A percentile compares a stretch with the other conserved stretches of the same genome.
Evolutionary conservation across 2,329 filamentous ascomycete species (phyloP).

Genomic region (Diaporthe capsici): DNA sequence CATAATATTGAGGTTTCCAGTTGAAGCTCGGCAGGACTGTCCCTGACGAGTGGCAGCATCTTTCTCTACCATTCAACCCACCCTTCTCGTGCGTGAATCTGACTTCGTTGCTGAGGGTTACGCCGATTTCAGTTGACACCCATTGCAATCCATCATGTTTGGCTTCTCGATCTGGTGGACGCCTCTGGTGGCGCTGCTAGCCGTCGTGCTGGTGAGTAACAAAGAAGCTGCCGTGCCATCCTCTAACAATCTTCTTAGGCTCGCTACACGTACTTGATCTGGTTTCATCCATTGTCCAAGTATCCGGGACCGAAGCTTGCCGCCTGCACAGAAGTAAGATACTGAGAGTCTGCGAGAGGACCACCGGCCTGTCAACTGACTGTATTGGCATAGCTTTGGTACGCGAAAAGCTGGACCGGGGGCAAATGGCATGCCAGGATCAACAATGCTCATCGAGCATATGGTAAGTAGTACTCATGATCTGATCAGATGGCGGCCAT

Average conservation of each 20-base stretch:
- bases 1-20: neutral
- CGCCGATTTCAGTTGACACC: no score
- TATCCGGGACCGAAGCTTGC: slow-evolving; percentile 44
- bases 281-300: slow-evolving; percentile 44
- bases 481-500: no score
- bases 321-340: slow-evolving; percentile 43
- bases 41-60: neutral
- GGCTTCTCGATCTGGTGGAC: slow-evolving; percentile 9
- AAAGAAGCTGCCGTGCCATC: neutral
- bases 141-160: neutral
- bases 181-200: neutral
- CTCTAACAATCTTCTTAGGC: slow-evolving; percentile 8
- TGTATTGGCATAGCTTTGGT: slow-evolving; percentile 39
- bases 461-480: slow-evolving; percentile 25
- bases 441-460: slow-evolving; percentile 38
- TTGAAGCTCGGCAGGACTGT: neutral
- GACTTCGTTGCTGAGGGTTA: neutral
- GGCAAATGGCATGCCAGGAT: slow-evolving; percentile 38
- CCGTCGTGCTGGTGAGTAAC: neutral
- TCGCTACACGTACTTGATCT: slow-evolving; percentile 30
- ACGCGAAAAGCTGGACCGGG: slow-evolving; percentile 35
- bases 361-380: neutral
- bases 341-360: neutral
- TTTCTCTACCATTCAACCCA: no score
- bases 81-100: neutral